Base-by-base conservation (phyloP, 2,329 filamentous ascomycete genomes). In the Immersiporthe knoxdaviesiana region DNA sequence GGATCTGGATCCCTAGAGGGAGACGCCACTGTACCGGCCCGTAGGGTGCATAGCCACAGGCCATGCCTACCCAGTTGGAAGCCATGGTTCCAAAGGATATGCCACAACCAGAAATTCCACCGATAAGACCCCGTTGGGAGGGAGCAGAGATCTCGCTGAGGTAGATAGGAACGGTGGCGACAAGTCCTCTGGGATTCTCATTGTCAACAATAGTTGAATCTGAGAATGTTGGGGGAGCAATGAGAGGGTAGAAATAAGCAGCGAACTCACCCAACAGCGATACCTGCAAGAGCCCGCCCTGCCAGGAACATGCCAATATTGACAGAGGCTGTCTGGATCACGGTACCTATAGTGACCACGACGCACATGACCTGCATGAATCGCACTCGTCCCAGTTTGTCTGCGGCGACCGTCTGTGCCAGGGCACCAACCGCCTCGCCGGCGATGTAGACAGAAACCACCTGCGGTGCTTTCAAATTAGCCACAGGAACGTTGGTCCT, bases 401-500 rank as follows among this genome's bases (percentile, higher is more conserved):
- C 87, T 11, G 82, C 87, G 24, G 88, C 76, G 6, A 82, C 79
- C 3, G 84, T 88, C 73, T 88, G 87, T 0, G 78, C 78, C 10
- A 87, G 70, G 21, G 86, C 84, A 1, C 87, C 87, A 6, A 84
- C 76, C 16, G 85, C 85, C 75, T 89, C 87, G 37, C 87, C 87
- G 7, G 86, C 86, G 70, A 89, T 87, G 73, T 88, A 89, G 3
- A 87, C 83, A 7, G 86, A 81, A 3, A 87, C 85, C 2, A 88
- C 86, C 78, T 82, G 64, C 8, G 18, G 3, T 18, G 54, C 12
- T 59, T 6, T 66, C 32, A 58, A 27, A 3, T 47, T 21, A 24
- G 44, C 10, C n/a, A 2, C 3, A 27, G 24, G 3, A 27, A 18
- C 30, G 21, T 21, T 7, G 11, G 24, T 8, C 30, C 18, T n/a